Base-by-base conservation (phyloP, 139 green algal genomes). In the Penium margaritaceum region DNA sequence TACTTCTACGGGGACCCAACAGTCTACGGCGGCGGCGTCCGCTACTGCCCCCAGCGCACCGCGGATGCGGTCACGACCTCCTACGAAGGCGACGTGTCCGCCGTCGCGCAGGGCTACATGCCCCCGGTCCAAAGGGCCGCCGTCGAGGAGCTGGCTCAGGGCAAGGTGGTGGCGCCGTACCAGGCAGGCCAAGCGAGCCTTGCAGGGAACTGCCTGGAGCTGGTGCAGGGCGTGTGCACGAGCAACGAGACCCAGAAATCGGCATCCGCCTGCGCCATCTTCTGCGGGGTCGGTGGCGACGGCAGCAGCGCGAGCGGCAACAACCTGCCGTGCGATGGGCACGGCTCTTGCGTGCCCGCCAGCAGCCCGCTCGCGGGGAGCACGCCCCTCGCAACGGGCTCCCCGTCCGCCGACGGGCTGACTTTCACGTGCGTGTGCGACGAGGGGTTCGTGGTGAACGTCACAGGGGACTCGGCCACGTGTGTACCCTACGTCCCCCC, bases 1-100 rank as follows among this genome's bases (percentile, higher is more conserved):
- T 60, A 33, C 51, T 60, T 60, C 51, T 60, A 60, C 30, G 51
- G 51, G 14, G 51, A 60, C 17, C 51, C 51, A n/a, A 60, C 51
- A 19, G 24, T 60, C 51, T 60, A 29, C 17, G 51, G 24, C 51
- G 30, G 30, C 6, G 51, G 51, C 51, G 30, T 24, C 51, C 51
- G 29, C 51, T 60, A 60, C 51, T 60, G 51, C 51, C 51, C 51
- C 51, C 24, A 60, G 5, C 51, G 30, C 41, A 51, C 41, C 7
- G 12, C 41, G 7, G 9, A 21, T 51, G 7, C 41, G 7, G 41
- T 51, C 9, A 51, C 12, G 41, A 51, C 41, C 41, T 7, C 12
- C 12, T 51, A 51, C 41, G 41, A 12, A 6, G 51, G 30, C 51
- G 29, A 60, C 51, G 30, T 21, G 51, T 60, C 51, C 19, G 30